A percentile compares a stretch with the other conserved stretches of the same genome.
Evolutionary conservation across 2,329 filamentous ascomycete genomes (phyloP).

Genomic region (Colletotrichum paranaense): DNA sequence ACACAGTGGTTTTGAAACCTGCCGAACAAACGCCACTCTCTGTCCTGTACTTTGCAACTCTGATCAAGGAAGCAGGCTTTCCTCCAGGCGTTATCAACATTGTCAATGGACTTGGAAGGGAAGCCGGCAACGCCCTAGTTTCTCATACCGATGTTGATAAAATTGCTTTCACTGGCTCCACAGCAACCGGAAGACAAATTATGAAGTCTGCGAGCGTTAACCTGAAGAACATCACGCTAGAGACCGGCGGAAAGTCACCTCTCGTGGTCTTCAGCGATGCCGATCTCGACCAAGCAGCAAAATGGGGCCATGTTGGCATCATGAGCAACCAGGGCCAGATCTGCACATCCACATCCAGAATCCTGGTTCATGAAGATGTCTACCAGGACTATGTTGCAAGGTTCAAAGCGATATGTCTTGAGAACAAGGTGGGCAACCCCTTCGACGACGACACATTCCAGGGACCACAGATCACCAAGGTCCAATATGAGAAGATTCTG

Average conservation of each 20-base stretch:
- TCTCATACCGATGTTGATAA: slow-evolving; percentile 78
- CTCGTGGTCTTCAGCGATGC: slow-evolving; percentile 74
- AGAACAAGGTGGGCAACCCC: slow-evolving; percentile 76
- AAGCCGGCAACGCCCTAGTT: slow-evolving; percentile 76
- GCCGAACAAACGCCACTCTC: slow-evolving; percentile 76
- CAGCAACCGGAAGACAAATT: slow-evolving; percentile 76
- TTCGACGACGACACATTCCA: slow-evolving; percentile 78
- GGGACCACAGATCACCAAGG: slow-evolving; percentile 78
- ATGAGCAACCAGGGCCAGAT: slow-evolving; percentile 74
- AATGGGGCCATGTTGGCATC: slow-evolving; percentile 62
- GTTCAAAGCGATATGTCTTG: slow-evolving; percentile 69
- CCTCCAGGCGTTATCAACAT: slow-evolving; percentile 83
- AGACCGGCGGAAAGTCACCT: slow-evolving; percentile 76
- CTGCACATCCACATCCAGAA: slow-evolving; percentile 72
- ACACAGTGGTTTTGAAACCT: slow-evolving; percentile 73
- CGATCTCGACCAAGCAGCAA: slow-evolving; percentile 75
- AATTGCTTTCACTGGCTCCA: slow-evolving; percentile 83
- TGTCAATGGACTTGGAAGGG: slow-evolving; percentile 76
- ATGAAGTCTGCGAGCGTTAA: slow-evolving; percentile 80
- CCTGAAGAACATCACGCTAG: slow-evolving; percentile 74
- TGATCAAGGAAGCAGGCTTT: slow-evolving; percentile 80
- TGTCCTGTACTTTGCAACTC: slow-evolving; percentile 71
- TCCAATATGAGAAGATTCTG: slow-evolving; percentile 77
- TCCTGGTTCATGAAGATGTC: slow-evolving; percentile 71
- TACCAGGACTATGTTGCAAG: slow-evolving; percentile 72